Evolutionary conservation across 805 yeast species (phyloP), one percentile per base, ranked within the genome.

Genomic region (Ascoidea tarda): DNA sequence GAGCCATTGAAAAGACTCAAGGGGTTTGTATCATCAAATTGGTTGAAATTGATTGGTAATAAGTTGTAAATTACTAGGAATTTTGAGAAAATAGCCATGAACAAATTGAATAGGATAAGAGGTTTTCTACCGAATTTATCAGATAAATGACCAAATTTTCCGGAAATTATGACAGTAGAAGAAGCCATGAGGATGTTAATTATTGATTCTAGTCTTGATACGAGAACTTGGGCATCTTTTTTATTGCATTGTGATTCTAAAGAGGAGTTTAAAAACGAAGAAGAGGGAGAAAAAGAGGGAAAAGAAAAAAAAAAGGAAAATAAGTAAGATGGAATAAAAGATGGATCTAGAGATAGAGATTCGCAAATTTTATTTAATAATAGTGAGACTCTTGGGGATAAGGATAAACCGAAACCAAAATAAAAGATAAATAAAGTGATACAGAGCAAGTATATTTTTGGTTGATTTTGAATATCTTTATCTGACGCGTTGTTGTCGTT

Each of bases 111-210:
- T 1, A 70, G 54, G 46, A 84, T 65, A 5, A 78, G 64, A 6
- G 74, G 69, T 47, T 75, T 76, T 53, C 93, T 69, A 1, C 93
- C 93, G 55, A 73, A 68, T 42, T 78, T 65, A 62, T 85, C 93
- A 21, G 86, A 78, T 12, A 78, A 60, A 51, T 78, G 76, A 1
- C 88, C 84, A 53, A 84, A 65, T 57, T 79, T 80, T 0, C 85
- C 83, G 53, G 80, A 66, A n/a, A 80, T 75, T 1, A 81, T 53
- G 31, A 79, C 69, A 33, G 74, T 70, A 2, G 77, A 61, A 0
- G 75, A 53, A 0, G 81, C 81, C 5, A 67, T 59, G 1, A 72
- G 53, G 5, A 81, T 57, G 47, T 69, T 63, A 16, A 61, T 58
- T 53, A 70, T 66, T 50, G 82, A 73, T 52, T 76, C 77, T 47